A percentile compares a stretch with the other conserved stretches of the same genome.
Conservation (phyloP, 306 rosid genomes). For the Dalbergia cochinchinensis region DNA sequence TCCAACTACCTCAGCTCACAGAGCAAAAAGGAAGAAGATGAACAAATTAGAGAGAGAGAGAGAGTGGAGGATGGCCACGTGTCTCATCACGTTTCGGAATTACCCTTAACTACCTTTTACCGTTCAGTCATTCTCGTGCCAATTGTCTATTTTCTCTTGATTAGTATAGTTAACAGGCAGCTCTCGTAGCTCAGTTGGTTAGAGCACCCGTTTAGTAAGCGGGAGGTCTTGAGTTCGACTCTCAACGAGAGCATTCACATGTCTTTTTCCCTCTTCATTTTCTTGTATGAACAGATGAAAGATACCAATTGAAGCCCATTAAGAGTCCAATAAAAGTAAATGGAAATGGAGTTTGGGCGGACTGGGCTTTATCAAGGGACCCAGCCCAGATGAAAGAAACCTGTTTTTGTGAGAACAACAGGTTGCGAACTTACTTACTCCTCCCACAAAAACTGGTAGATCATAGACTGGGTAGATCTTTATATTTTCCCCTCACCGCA, state of each 20-base stretch:
- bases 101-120: background rate
- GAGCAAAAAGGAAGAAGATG: background rate
- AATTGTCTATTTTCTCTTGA: background rate
- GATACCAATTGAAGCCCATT: background rate
- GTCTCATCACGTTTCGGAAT: background rate
- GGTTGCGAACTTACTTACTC: background rate
- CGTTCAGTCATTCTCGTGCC: background rate
- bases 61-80: background rate
- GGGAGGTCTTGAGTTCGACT: constrained; percentile 82
- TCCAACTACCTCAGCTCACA: background rate
- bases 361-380: background rate
- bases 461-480: background rate
- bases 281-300: background rate
- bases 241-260: constrained; percentile 61
- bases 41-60: background rate
- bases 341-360: background rate
- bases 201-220: constrained; percentile 82
- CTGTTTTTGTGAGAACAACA: background rate
- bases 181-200: constrained; percentile 82
- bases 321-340: background rate
- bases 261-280: background rate
- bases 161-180: background rate
- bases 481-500: constrained; percentile 27
- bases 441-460: background rate
- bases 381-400: background rate